Base-by-base conservation (phyloP, 495 filamentous ascomycete species). In the Xylaria sp. region DNA sequence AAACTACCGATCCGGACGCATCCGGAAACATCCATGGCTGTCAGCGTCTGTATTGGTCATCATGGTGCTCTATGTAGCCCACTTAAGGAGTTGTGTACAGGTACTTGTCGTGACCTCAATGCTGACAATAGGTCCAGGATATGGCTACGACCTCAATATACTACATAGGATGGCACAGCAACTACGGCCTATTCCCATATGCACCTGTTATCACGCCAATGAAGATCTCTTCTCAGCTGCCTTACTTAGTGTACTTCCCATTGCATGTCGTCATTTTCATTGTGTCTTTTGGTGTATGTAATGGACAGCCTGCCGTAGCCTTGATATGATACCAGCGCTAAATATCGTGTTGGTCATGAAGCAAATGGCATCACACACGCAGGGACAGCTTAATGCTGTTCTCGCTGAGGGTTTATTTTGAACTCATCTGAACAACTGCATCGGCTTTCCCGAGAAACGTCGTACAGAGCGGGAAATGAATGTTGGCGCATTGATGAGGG, bases 101-200 rank as follows among this genome's bases (percentile, higher is more conserved):
- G 44, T 65, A 65, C 62, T 65, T 65, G 26, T 40, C 24, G 31
- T 19, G 44, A 65, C 62, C 19, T 65, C 62, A 2, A 52, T 19
- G 44, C 31, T n/a, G 7, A 65, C 62, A 21, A 24, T 15, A 41
- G 57, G 2, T 24, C 8, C 3, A 57, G 3, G 7, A 3, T 52
- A 52, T 9, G 0, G 26, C 21, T 11, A 21, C 12, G 44, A 29
- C 50, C 24, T 53, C 3, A n/a, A 50, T 48, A 24, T 46, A 6
- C 43, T 5, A n/a, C 17, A 19, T n/a, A 5, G 43, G 12, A 46
- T 46, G 43, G 6, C 43, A 46, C 43, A 35, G 8, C 52, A 29
- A 35, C 29, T 6, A 15, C 53, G 29, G 15, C 24, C 24, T 58
- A 5, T 31, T 37, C 0, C 57, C 2, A 24, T 14, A 61, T 61